Evolutionary conservation across 805 yeast species (phyloP).

Genomic region (Sugiyamaella marilandica): DNA sequence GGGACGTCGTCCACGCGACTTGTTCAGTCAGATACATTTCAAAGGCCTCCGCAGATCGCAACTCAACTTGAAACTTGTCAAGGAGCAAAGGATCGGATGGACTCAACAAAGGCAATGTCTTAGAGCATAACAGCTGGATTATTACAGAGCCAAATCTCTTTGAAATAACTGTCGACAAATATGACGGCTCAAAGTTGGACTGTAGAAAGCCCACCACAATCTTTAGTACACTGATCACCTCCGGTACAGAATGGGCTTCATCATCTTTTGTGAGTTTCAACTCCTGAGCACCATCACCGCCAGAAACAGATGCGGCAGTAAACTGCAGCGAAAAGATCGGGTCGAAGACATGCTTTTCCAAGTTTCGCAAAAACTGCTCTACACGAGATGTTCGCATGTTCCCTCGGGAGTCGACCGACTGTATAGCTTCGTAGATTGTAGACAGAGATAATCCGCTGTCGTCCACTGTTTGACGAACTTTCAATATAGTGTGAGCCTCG

Average conservation of each 20-base stretch:
- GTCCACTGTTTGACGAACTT: slow-evolving; percentile 1
- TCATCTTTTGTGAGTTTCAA: not conserved
- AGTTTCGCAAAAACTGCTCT: slow-evolving; percentile 12
- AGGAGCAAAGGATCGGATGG: slow-evolving; percentile 18
- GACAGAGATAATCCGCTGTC: slow-evolving; percentile 9
- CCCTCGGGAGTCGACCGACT: slow-evolving; percentile 9
- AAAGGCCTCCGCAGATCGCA: slow-evolving; percentile 13
- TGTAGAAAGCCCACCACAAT: slow-evolving; percentile 14
- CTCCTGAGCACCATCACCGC: not conserved
- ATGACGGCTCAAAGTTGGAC: slow-evolving; percentile 8
- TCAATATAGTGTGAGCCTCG: not conserved
- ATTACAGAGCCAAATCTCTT: slow-evolving; percentile 16
- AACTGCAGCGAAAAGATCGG: slow-evolving; percentile 14
- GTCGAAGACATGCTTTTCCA: slow-evolving; percentile 15
- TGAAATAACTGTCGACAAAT: slow-evolving; percentile 6
- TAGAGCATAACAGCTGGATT: slow-evolving; percentile 3
- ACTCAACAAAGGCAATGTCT: slow-evolving; percentile 18
- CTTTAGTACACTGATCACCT: slow-evolving; percentile 8
- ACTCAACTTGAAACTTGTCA: slow-evolving; percentile 13
- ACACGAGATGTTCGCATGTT: slow-evolving; percentile 1
- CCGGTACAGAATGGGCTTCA: slow-evolving; percentile 1
- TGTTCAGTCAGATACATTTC: slow-evolving; percentile 12
- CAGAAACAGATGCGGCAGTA: not conserved
- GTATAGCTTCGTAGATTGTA: slow-evolving; percentile 15
- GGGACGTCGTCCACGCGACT: slow-evolving; percentile 14